Evolutionary conservation across 805 yeast genomes (phyloP), one percentile per base, ranked within the genome.

Genomic region (Suhomyces canberraensis): DNA sequence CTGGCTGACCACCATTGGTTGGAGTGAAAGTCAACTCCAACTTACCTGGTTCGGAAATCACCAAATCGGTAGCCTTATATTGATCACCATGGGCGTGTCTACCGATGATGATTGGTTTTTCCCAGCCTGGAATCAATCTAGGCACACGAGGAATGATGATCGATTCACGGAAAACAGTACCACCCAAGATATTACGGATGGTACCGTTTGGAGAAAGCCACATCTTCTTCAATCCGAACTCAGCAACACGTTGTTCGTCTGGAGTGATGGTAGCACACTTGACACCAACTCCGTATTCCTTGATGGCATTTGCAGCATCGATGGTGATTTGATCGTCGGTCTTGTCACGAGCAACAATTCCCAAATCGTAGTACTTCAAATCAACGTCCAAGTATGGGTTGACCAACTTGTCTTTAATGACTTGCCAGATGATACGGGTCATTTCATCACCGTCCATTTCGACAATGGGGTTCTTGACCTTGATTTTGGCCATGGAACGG

Each of bases 211-310:
- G 98, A 11, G 96, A 87, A 42, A 84, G 75, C 97, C 97, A 91
- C 98, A 91, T 91, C 64, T 89, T 84, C 71, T 91, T 89, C 63
- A 91, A 75, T 39, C 76, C 69, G 65, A 88, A 91, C 65, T 91
- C 98, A 63, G 85, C 71, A 36, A 91, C 97, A 55, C 98, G 80
- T 32, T 87, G 93, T 70, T 91, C 98, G 59, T 87, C 95, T 6
- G 98, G 97, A n/a, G 98, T 91, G 61, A 91, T 91, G 35, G 98
- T 91, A 40, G 98, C 98, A 71, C 98, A 91, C 70, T 91, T 91
- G 51, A 91, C 87, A 20, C 95, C 98, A 40, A 91, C 98, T 37
- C 87, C 85, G 62, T 87, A 83, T 64, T 89, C 77, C 61, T 80
- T 69, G 50, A 88, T 90, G 36, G 98, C 98, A 34, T 81, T 69